Base-by-base conservation (phyloP, 2,329 filamentous ascomycete species). In the Aspergillus sp. region DNA sequence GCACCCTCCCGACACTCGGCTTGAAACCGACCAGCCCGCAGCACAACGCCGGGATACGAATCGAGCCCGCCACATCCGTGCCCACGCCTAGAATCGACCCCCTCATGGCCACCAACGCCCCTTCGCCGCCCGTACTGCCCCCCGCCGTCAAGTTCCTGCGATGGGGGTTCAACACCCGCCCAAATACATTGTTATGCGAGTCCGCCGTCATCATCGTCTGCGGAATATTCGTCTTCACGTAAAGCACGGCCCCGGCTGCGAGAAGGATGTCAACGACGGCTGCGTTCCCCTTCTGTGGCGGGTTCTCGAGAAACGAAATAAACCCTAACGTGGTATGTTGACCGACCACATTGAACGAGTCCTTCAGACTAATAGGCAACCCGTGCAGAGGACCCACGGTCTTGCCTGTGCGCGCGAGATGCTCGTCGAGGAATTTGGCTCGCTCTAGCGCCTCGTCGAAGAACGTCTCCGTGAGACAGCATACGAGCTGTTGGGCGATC, bases 171-270 rank as follows among this genome's bases (percentile, higher is more conserved):
- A 88, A 73, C 0, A 84, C 84, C 16, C 83, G 80, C 1, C 86
- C 87, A 56, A 85, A 86, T 9, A 88, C 66, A 63, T 87, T 83
- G 68, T 86, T 88, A 31, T 70, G 66, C 0, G 69, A 70, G 26
- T 71, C 84, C 73, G 11, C 79, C 77, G 69, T 88, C 68, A 70
- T 69, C 64, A 72, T 65, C 0, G 82, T 83, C 61, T 85, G 83
- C 1, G 88, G 87, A 2, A 90, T 78, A 64, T 89, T 90, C 0
- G 88, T 90, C 74, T 90, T 90, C 61, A 84, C 83, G 61, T 89
- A 88, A 6, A 87, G 74, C 0, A 91, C 80, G 0, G 87, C 87
- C 0, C 89, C 89, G 0, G 85, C 78, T 9, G 78, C 75, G 1
- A 84, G 74, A 3, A 90, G 70, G 0, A 88, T 75, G 4, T 84